Conservation (phyloP, 768 basidiomycete species). For the Mycena kentingensis region DNA sequence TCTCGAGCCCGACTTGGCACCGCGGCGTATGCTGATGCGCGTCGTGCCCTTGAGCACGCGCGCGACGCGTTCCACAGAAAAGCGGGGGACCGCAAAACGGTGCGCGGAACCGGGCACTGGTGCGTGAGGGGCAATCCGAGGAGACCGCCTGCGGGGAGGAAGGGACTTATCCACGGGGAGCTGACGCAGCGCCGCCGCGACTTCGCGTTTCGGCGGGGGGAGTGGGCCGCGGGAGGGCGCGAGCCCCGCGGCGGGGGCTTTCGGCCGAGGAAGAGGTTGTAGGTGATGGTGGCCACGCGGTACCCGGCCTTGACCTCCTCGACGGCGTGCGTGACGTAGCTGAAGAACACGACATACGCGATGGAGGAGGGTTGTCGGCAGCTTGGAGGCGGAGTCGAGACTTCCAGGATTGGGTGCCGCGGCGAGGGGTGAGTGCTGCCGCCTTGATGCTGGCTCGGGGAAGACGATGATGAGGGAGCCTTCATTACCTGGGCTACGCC, state of each 20-base stretch:
- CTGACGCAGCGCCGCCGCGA: not conserved
- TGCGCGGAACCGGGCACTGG: not conserved
- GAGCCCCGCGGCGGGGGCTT: not conserved
- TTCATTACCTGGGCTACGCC: conserved; percentile 30
- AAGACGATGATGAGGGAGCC: conserved; percentile 44
- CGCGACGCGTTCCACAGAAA: not conserved
- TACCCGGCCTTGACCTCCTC: too few species aligned
- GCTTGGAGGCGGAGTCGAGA: too few species aligned
- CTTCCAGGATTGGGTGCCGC: too few species aligned
- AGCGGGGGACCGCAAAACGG: not conserved
- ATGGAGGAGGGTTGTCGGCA: too few species aligned
- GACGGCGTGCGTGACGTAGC: too few species aligned
- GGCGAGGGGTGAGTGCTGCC: too few species aligned
- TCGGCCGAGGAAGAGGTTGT: not conserved
- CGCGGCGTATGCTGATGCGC: not conserved
- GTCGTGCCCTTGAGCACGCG: not conserved
- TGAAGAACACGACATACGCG: too few species aligned
- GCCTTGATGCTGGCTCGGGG: conserved; percentile 38
- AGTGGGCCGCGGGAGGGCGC: not conserved
- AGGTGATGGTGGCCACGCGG: too few species aligned
- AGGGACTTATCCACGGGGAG: not conserved
- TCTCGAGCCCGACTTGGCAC: not conserved
- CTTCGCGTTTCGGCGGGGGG: not conserved
- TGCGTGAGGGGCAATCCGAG: not conserved
- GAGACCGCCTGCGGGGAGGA: not conserved